phyloP scores from a whole-genome alignment of 164 flowering plant species.

The Pachysandra terminalis region DNA sequence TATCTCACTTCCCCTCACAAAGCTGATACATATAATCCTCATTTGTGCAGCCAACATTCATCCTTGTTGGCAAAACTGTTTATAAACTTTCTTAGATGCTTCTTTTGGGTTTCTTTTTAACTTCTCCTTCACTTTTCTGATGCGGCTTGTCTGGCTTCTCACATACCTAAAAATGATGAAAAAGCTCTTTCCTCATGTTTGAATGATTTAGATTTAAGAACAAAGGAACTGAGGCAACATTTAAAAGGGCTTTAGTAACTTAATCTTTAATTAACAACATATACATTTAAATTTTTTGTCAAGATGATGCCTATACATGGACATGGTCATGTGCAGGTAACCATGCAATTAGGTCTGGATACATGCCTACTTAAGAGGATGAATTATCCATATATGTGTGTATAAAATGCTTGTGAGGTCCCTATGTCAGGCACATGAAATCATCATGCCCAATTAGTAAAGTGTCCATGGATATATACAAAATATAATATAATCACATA shows the following conservation, averaged over 20 bases:
- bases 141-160: conserved; percentile 20
- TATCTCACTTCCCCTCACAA: conserved; percentile 16
- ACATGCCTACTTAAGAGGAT: too few species aligned
- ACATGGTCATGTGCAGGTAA: too few species aligned
- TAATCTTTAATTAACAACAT: neutral
- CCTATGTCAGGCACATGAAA: neutral
- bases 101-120: conserved; percentile 10
- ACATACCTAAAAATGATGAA: conserved; percentile 16
- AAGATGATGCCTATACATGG: too few species aligned
- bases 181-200: conserved; percentile 33
- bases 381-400: too few species aligned
- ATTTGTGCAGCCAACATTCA: conserved; percentile 4
- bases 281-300: neutral
- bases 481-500: too few species aligned
- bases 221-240: conserved; percentile 7
- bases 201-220: conserved; percentile 30
- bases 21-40: conserved; percentile 7
- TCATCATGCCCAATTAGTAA: neutral
- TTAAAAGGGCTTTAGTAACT: conserved; percentile 3
- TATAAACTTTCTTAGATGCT: conserved; percentile 30
- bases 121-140: conserved; percentile 1
- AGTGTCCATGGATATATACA: neutral
- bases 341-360: too few species aligned
- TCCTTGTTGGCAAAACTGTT: conserved; percentile 29
- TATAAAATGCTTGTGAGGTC: neutral